phyloP scores from a whole-genome alignment of 306 rosid species.

The Arachis hypogaea region DNA sequence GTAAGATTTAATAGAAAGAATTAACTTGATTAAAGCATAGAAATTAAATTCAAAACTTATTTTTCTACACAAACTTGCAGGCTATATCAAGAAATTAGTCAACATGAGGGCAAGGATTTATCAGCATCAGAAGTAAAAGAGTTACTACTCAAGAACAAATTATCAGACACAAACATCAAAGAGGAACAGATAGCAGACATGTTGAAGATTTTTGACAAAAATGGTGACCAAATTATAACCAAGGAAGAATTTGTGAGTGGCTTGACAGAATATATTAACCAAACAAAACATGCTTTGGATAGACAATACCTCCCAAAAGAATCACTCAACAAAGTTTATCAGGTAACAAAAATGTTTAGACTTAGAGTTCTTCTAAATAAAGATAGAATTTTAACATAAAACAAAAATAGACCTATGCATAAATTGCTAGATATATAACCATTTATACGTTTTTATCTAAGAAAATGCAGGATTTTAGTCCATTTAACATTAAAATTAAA shows the following conservation, averaged over 20 bases:
- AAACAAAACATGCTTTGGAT: conserved; percentile 52
- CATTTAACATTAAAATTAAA: background rate
- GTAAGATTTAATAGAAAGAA: conserved; percentile 31
- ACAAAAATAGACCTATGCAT: no score
- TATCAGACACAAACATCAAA: conserved; percentile 32
- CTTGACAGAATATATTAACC: conserved; percentile 53
- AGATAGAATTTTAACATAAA: no score
- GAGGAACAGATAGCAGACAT: conserved; percentile 49
- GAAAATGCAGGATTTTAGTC: background rate
- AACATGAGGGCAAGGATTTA: conserved; percentile 43
- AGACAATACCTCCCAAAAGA: conserved; percentile 46
- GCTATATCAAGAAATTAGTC: conserved; percentile 54
- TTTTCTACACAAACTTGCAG: conserved; percentile 31
- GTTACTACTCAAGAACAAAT: conserved; percentile 44
- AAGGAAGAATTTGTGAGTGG: conserved; percentile 64
- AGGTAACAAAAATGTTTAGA: conserved; percentile 21
- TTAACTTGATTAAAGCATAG: no score
- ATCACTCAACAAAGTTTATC: conserved; percentile 48
- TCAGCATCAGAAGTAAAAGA: conserved; percentile 49
- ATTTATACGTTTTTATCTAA: no score
- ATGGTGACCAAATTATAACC: conserved; percentile 53
- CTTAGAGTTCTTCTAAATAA: no score
- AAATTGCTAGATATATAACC: no score
- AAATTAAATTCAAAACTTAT: no score
- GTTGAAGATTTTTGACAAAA: conserved; percentile 53